Evolutionary conservation across 257 asterid genomes (phyloP).

Genomic region (Solanum tarapatanum): DNA sequence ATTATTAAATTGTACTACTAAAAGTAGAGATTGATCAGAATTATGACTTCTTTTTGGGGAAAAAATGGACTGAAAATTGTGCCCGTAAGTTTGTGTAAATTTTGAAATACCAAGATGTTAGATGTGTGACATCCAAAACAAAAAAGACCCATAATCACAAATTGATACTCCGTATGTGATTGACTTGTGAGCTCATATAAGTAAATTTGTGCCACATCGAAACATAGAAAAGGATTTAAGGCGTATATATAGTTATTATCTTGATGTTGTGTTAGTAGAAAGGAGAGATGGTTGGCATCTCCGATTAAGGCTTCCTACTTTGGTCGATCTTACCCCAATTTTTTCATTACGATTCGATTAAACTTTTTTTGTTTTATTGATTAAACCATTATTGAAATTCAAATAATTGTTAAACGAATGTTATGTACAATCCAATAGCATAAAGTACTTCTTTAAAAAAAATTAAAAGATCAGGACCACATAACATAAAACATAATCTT

Average conservation of each 20-base stretch:
- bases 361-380: too few relatives aligned
- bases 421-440: too few relatives aligned
- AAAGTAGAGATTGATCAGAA: accelerated
- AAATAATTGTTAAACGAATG: too few relatives aligned
- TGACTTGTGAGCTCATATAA: too few relatives aligned
- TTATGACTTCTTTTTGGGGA: not conserved
- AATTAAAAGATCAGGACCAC: too few relatives aligned
- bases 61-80: not conserved
- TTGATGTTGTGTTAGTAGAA: not conserved
- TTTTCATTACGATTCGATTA: too few relatives aligned
- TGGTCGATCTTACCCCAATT: not conserved
- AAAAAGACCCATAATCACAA: not conserved
- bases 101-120: not conserved
- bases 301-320: not conserved
- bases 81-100: not conserved
- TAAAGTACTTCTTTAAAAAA: too few relatives aligned
- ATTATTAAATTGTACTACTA: not conserved
- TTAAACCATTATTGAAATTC: too few relatives aligned
- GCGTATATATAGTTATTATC: not conserved
- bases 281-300: not conserved
- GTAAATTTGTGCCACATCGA: not conserved
- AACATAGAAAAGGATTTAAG: too few relatives aligned
- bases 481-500: too few relatives aligned
- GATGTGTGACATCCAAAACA: too few relatives aligned
- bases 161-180: too few relatives aligned